Conservation (phyloP, 345 rosid genomes). For the Ceriops zippeliana region DNA sequence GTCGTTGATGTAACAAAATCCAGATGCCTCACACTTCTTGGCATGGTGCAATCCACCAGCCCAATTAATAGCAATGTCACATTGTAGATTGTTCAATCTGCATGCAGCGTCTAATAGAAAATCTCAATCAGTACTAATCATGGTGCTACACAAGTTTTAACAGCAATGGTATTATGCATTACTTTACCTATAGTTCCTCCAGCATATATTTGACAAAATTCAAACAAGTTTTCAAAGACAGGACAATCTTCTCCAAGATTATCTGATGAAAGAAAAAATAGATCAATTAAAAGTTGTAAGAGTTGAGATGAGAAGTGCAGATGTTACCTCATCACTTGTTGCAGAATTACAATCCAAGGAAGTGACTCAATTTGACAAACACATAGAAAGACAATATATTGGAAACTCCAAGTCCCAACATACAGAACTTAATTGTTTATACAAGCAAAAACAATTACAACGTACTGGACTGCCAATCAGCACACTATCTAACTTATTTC, state of each 20-base stretch:
- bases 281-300: neutral
- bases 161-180: neutral
- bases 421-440: neutral
- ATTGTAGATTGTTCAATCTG: conserved; percentile 81
- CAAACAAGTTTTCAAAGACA: conserved; percentile 88
- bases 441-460: neutral
- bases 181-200: conserved; percentile 93
- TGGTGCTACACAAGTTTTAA: conserved; percentile 7
- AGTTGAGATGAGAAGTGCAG: neutral
- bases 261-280: conserved; percentile 37
- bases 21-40: conserved; percentile 95
- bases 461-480: neutral
- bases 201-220: conserved; percentile 95
- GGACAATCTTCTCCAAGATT: conserved; percentile 98
- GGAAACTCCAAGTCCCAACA: neutral
- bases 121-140: conserved; percentile 9
- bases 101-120: conserved; percentile 71
- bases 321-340: neutral
- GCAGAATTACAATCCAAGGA: neutral
- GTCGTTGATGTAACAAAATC: conserved; percentile 97
- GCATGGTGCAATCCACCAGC: conserved; percentile 99
- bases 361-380: too few relatives aligned
- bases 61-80: conserved; percentile 99
- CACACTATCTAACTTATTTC: neutral
- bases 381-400: neutral